Base-by-base conservation (phyloP, 345 rosid genomes). In the Populus deltoides region DNA sequence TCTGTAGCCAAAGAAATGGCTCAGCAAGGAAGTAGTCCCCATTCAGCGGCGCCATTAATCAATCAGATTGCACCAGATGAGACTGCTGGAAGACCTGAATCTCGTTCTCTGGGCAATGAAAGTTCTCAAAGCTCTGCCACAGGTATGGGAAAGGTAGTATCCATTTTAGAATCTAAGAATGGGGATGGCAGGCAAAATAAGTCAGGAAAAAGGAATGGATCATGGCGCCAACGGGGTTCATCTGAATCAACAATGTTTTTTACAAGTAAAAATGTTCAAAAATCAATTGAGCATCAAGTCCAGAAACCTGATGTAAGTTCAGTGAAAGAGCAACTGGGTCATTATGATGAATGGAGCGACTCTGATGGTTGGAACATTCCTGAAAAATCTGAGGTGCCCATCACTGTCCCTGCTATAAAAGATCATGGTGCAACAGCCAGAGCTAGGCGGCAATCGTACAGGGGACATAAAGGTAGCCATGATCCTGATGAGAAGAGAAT, bases 1-100 rank as follows among this genome's bases (percentile, higher is more conserved):
- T 95, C 97, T 79, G 90, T 86, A 72, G 96, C 92, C 75, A 94
- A 97, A 85, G 98, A 94, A 89, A 85, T 87, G 90, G 86, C 94
- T 75, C 92, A 89, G 83, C 94, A 89, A 80, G 92, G 83, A 55
- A 81, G 83, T 72, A 79, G 73, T 81, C 89, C 87, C 72, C 92
- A 83, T 63, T 76, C 71, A 49, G 69, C 55, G 45, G 82, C 78
- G 82, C 81, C 89, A 82, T 68, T 79, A n/a, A 82, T 74, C 51
- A 81, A 82, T 81, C 84, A 81, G 77, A 72, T 68, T 68, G 24
- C 33, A 31, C 59, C 78, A 41, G 82, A 84, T 74, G 90, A 81
- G 66, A 78, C 76, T 66, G 80, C 72, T 72, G 82, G 75, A 66
- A 77, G 61, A 76, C 75, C 49, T 25, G 82, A 85, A 74, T n/a